Conservation (phyloP, 495 filamentous ascomycete genomes). For the Pyronema omphalodes region DNA sequence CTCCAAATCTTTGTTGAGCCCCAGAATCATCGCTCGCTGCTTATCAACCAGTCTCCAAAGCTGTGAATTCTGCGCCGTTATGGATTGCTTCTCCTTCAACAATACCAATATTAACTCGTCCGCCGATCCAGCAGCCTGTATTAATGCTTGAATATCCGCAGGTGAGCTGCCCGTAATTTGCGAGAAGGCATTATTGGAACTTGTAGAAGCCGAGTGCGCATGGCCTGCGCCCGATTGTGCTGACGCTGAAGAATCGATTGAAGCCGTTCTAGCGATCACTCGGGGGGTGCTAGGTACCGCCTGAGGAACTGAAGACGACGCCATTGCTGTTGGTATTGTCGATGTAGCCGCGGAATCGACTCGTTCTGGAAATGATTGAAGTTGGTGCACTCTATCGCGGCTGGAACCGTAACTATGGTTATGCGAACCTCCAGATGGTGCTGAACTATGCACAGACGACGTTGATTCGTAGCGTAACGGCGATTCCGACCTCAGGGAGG, state of each 20-base stretch:
- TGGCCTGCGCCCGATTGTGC: background rate
- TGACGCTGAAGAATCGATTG: constrained; percentile 53
- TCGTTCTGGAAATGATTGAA: constrained; percentile 16
- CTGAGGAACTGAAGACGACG: background rate
- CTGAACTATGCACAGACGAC: constrained; percentile 6
- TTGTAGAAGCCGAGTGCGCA: constrained; percentile 33
- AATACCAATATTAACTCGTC: constrained; percentile 80
- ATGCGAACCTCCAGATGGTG: constrained; percentile 10
- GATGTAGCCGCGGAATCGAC: background rate
- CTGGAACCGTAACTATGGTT: constrained; percentile 3
- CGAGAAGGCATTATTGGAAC: constrained; percentile 41
- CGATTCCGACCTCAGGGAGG: constrained; percentile 3
- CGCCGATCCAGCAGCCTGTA: constrained; percentile 68
- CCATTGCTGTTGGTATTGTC: background rate
- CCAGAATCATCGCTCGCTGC: constrained; percentile 80
- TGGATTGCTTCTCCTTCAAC: constrained; percentile 75
- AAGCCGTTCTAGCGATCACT: constrained; percentile 24
- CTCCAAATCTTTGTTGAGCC: constrained; percentile 87
- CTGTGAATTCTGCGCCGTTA: constrained; percentile 75
- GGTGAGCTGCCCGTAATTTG: constrained; percentile 34
- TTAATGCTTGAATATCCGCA: constrained; percentile 52
- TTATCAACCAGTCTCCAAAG: constrained; percentile 93
- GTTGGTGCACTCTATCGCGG: constrained; percentile 12
- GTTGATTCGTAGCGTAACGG: constrained; percentile 6
- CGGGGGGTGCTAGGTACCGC: background rate